Evolutionary conservation across 2,329 filamentous ascomycete genomes (phyloP).

Genomic region (Colletotrichum gigasporum): DNA sequence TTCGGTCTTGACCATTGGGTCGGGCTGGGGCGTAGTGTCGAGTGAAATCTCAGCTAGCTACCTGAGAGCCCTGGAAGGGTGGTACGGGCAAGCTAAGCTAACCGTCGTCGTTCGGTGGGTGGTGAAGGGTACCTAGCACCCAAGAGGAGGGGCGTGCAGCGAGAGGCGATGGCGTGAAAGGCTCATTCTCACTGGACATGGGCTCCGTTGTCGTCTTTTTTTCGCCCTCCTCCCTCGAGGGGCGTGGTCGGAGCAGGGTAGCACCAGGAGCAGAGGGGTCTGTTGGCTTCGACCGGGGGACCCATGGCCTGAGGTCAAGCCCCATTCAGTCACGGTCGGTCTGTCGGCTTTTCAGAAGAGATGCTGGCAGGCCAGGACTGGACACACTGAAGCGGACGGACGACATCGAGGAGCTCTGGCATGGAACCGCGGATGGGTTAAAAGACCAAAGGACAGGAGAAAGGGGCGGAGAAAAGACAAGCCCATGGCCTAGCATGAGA

Average conservation of each 20-base stretch:
- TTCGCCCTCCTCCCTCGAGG: neutral
- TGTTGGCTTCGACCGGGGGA: constrained; percentile 24
- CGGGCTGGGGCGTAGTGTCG: constrained; percentile 22
- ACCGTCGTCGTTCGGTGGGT: constrained; percentile 33
- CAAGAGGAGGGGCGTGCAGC: constrained; percentile 20
- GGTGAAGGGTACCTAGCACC: constrained; percentile 3
- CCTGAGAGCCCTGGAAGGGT: constrained; percentile 25
- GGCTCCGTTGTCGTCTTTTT: constrained; percentile 19
- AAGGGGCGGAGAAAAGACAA: neutral
- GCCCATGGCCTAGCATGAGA: neutral
- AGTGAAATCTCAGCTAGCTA: constrained; percentile 17
- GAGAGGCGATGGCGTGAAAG: constrained; percentile 1
- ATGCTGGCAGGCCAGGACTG: constrained; percentile 12
- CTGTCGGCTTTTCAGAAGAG: constrained; percentile 26
- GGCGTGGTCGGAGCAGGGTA: constrained; percentile 44
- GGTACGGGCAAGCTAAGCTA: constrained; percentile 23
- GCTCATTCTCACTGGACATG: constrained; percentile 1
- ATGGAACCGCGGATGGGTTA: neutral
- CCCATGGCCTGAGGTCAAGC: constrained; percentile 28
- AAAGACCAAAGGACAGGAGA: neutral
- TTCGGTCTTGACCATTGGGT: constrained; percentile 29
- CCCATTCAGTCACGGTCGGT: constrained; percentile 29
- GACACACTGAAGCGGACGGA: constrained; percentile 7
- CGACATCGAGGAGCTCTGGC: neutral
- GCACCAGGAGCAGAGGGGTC: constrained; percentile 37